Conservation (phyloP, 2,329 filamentous ascomycete species). For the Botrytis hyacinthi region DNA sequence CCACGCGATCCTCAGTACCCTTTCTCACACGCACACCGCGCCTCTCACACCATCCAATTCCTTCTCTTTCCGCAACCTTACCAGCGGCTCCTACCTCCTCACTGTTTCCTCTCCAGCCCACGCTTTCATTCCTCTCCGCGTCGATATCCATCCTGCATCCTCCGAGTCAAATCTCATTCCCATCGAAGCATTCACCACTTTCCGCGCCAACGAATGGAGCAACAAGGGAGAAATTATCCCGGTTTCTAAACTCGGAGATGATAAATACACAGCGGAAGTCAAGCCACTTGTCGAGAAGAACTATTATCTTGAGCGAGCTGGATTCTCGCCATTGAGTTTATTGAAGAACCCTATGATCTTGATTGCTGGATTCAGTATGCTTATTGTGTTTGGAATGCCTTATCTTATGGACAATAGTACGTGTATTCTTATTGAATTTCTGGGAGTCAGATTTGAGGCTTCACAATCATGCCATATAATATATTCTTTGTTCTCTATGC, state of each 20-base stretch:
- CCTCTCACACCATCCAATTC: conserved; percentile 66
- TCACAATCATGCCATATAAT: background rate
- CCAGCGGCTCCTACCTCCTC: conserved; percentile 72
- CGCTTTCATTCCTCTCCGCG: conserved; percentile 73
- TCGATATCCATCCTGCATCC: conserved; percentile 59
- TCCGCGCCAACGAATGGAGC: conserved; percentile 83
- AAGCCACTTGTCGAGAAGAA: conserved; percentile 50
- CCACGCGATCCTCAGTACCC: conserved; percentile 63
- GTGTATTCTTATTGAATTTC: conserved; percentile 40
- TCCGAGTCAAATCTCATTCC: conserved; percentile 35
- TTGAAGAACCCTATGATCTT: conserved; percentile 97
- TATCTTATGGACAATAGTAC: conserved; percentile 93
- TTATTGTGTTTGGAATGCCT: conserved; percentile 86
- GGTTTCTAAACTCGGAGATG: conserved; percentile 35
- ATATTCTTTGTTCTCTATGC: conserved; percentile 7
- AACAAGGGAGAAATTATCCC: conserved; percentile 69
- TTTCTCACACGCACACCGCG: conserved; percentile 50
- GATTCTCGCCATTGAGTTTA: conserved; percentile 75
- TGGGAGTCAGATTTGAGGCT: background rate
- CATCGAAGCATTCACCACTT: conserved; percentile 77
- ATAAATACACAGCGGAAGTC: conserved; percentile 16
- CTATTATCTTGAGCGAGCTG: conserved; percentile 73
- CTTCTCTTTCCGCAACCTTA: conserved; percentile 74
- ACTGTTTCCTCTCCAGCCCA: conserved; percentile 75
- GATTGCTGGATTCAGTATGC: conserved; percentile 79